A percentile compares a stretch with the other conserved stretches of the same genome.
phyloP scores from a whole-genome alignment of 352 stramenopile genomes.

The Phytophthora ramorum region DNA sequence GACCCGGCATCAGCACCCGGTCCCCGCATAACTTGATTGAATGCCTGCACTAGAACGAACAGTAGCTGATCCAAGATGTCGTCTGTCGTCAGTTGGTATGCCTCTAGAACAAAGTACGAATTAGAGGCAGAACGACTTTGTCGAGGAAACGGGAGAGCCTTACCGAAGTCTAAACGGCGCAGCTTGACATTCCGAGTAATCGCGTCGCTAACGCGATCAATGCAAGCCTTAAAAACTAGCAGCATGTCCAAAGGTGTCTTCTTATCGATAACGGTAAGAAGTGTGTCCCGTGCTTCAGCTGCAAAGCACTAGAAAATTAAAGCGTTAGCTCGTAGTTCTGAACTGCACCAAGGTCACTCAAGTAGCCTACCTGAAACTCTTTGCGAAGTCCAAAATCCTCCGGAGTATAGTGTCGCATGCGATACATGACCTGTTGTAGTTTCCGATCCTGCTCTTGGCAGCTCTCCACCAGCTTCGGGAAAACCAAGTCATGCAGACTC shows the following conservation, averaged over 20 bases:
- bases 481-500: conserved; percentile 63
- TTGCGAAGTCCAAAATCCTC: conserved; percentile 73
- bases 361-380: conserved; percentile 63
- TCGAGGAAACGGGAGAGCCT: neutral
- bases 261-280: conserved; percentile 46
- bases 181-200: conserved; percentile 65
- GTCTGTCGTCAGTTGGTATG: conserved; percentile 74
- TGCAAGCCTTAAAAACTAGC: conserved; percentile 68
- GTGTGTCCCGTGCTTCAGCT: conserved; percentile 44
- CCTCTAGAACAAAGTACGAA: conserved; percentile 31
- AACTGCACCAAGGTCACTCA: neutral
- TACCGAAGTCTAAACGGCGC: conserved; percentile 62
- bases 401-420: conserved; percentile 67
- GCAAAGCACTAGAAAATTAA: conserved; percentile 46
- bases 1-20: conserved; percentile 8
- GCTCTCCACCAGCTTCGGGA: conserved; percentile 53
- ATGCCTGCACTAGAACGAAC: conserved; percentile 67
- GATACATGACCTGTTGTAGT: conserved; percentile 49
- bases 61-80: conserved; percentile 85
- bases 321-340: neutral
- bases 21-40: conserved; percentile 34
- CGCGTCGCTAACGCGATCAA: conserved; percentile 65
- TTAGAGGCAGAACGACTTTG: neutral
- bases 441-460: conserved; percentile 57
- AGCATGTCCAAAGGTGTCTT: conserved; percentile 83